Base-by-base conservation (phyloP, 495 filamentous ascomycete genomes). In the Talaromyces liani region DNA sequence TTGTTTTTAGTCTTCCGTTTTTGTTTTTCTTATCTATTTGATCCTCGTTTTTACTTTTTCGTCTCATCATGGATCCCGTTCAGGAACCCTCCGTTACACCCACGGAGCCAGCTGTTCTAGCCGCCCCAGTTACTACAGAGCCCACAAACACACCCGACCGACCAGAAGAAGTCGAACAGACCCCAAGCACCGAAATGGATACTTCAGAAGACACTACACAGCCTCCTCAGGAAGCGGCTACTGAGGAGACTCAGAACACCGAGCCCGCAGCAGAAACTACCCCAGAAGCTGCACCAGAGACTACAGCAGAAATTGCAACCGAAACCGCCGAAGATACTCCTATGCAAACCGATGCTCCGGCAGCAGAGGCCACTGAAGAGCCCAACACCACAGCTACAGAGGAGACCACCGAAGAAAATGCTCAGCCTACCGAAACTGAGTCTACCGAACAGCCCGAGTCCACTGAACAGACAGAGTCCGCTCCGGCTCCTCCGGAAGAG, bases 51-150 rank as follows among this genome's bases (percentile, higher is more conserved):
- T 51, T 55, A 20, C 12, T 27, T 49, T 49, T 49, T 29, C 25
- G 22, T 55, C 25, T 25, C 47, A 64, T 20, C n/a, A 76, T 75
- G 71, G 73, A 73, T 63, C 33, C 71, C 61, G 45, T 57, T 39
- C 45, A 54, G 58, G 20, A 36, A 20, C 56, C 56, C 27, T 33
- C 56, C 51, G 51, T 29, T 12, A 29, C 22, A 25, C 51, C 22
- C 51, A 7, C 22, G 31, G 56, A 36, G 27, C 29, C 31, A 25
- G 56, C 29, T 25, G 4, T 7, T 36, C 56, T 29, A 36, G 31
- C 2, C 29, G 56, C 4, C 1, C 31, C 12, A 33, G 31, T 20
- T 6, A 58, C 31, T 25, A 55, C 22, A 55, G 51, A 55, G 6
- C 20, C 51, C 22, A 14, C 51, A 20, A 55, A 55, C 51, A 29